A percentile compares a stretch with the other conserved stretches of the same genome.
These are phyloP conservation scores for Trametes hirsuta DNA, from an alignment of 1,284 basidiomycete species.

Conservation along the genomic window DNA sequence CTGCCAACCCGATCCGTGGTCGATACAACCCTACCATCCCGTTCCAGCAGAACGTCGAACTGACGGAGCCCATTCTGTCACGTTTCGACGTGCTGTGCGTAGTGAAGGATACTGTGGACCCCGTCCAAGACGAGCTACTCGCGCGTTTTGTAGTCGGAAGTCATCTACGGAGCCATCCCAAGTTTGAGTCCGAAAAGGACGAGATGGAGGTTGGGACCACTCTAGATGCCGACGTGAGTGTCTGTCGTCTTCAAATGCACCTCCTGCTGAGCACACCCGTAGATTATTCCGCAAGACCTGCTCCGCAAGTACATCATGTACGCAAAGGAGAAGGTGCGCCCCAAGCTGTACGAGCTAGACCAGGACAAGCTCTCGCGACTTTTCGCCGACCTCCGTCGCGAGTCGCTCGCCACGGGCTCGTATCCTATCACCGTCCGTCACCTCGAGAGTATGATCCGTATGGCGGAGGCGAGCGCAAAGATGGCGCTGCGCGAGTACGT, in stretches of 20 bases:
- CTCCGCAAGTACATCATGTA: conserved; percentile 99
- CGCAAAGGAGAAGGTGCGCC: conserved; percentile 89
- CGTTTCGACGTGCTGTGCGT: conserved; percentile 98
- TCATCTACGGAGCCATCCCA: conserved; percentile 93
- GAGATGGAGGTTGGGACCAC: conserved; percentile 91
- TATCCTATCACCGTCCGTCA: conserved; percentile 99
- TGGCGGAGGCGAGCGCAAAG: conserved; percentile 98
- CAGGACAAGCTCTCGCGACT: conserved; percentile 95
- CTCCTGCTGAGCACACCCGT: neutral
- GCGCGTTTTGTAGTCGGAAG: conserved; percentile 97
- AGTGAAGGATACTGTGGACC: conserved; percentile 97
- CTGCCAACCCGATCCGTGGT: conserved; percentile 96
- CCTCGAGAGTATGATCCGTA: conserved; percentile 98
- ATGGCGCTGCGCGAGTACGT: conserved; percentile 98
- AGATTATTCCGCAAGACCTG: conserved; percentile 97
- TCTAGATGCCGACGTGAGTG: conserved; percentile 87
- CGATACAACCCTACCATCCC: conserved; percentile 97
- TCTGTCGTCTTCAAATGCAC: conserved; percentile 11
- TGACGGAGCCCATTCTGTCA: conserved; percentile 99
- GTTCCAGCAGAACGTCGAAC: conserved; percentile 97
- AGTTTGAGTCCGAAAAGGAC: conserved; percentile 82
- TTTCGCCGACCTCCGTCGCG: conserved; percentile 95
- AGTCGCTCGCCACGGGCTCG: conserved; percentile 95
- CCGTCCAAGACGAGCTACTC: conserved; percentile 94
- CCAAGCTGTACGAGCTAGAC: conserved; percentile 94